Evolutionary conservation across 768 basidiomycete species (phyloP), one percentile per base, ranked within the genome.

Genomic region (Termitomyces sp.): DNA sequence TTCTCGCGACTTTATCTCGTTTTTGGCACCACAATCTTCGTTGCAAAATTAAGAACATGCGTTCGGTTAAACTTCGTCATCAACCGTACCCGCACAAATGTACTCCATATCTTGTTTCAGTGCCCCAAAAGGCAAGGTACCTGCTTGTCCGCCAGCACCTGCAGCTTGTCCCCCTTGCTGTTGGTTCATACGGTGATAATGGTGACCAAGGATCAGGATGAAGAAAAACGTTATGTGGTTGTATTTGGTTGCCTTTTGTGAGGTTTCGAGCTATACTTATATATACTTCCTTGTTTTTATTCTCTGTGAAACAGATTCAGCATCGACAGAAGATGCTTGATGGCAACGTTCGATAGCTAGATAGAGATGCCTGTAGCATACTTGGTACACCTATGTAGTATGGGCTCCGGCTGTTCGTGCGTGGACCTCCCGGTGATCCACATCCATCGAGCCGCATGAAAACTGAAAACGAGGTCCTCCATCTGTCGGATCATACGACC

Each of bases 21-120:
- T 97, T 74, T 90, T 90, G 1, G 88, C 89, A 59, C 92, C 91
- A 69, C 95, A 98, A 69, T 97, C 95, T 93, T 66, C 37, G 39
- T 29, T 31, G 22, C 16, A 31, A 52, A 53, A 34, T 65, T 64
- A 64, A 59, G 60, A 36, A 58, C 14, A 52, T 27, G 42, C 13
- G 22, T 43, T 18, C 7, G 16, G 10, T 20, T n/a, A 44, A 43
- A 22, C 24, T 22, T 36, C 32, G 27, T 29, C 41, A 27, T 37
- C 9, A 57, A 34, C 55, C 80, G 50, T 68, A 90, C 92, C 92
- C 65, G 92, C 92, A 65, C 92, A 94, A 37, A 90, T 79, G 63
- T 94, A 94, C 69, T 92, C 89, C 87, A 92, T 90, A 0, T 87
- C 87, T 68, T 78, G 72, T 57, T 76, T 75, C 1, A 74, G 75